Evolutionary conservation across 768 basidiomycete species (phyloP).

Genomic region (Tricholoma saponaceum): DNA sequence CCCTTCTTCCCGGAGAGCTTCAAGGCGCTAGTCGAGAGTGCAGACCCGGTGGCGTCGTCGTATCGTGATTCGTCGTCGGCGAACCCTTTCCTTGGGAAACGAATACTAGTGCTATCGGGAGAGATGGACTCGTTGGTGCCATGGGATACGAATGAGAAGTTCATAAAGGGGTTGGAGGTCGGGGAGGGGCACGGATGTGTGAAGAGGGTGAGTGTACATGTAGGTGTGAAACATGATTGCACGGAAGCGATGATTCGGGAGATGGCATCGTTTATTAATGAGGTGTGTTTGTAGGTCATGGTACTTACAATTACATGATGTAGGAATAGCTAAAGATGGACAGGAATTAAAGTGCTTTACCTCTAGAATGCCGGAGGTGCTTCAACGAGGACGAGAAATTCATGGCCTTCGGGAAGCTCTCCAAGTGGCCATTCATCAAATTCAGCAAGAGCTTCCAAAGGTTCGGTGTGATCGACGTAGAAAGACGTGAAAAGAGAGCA

Average conservation of each 20-base stretch:
- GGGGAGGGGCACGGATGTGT: slow-evolving; percentile 39
- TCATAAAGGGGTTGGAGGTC: slow-evolving; percentile 53
- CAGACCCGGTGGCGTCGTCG: slow-evolving; percentile 36
- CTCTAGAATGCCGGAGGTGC: not conserved
- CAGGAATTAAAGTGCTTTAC: not conserved
- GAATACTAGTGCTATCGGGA: slow-evolving; percentile 70
- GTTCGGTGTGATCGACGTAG: not conserved
- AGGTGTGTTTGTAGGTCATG: slow-evolving; percentile 11
- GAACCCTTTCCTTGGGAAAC: slow-evolving; percentile 69
- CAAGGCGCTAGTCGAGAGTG: slow-evolving; percentile 37
- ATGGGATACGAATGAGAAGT: slow-evolving; percentile 49
- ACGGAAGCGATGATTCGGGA: slow-evolving; percentile 57
- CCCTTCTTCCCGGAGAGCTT: slow-evolving; percentile 58
- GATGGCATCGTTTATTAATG: slow-evolving; percentile 31
- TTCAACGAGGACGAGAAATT: not conserved
- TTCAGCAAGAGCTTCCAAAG: not conserved
- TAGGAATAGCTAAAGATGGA: not conserved
- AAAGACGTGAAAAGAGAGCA: not conserved
- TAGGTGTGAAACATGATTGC: slow-evolving; percentile 58
- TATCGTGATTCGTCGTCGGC: slow-evolving; percentile 30
- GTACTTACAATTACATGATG: not conserved
- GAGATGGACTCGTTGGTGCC: slow-evolving; percentile 64
- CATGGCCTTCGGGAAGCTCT: slow-evolving; percentile 1
- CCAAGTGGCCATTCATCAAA: not conserved
- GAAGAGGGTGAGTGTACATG: slow-evolving; percentile 52